These are phyloP conservation scores for Corrigiola litoralis DNA, from an alignment of 179 eudicot species.

Conservation along the genomic window DNA sequence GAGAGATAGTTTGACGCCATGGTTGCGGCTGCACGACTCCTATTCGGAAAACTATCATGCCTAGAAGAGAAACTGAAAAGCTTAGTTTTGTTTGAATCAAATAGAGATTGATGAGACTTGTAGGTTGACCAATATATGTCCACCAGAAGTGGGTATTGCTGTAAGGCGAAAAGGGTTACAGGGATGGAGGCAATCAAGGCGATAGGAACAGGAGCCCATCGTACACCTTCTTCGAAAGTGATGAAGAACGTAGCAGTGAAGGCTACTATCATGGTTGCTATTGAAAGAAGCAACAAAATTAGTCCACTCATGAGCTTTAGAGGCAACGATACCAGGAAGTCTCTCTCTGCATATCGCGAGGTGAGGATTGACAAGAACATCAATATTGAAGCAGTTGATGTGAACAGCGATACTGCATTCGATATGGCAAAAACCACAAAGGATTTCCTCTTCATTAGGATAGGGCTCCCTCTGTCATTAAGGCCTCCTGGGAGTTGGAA, in stretches of 20 bases:
- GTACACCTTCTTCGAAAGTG: conserved; percentile 5
- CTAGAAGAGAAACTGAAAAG: background rate
- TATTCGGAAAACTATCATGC: background rate
- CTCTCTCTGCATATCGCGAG: conserved; percentile 33
- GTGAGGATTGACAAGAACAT: conserved; percentile 39
- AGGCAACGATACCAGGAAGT: conserved; percentile 29
- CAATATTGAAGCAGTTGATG: conserved; percentile 12
- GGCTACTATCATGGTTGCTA: conserved; percentile 18
- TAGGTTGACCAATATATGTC: conserved; percentile 16
- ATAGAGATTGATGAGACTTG: conserved; percentile 6
- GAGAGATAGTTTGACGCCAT: background rate
- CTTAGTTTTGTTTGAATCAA: background rate
- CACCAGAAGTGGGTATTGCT: conserved; percentile 10
- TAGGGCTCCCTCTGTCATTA: conserved; percentile 12
- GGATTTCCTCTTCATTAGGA: background rate
- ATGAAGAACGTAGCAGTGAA: conserved; percentile 19
- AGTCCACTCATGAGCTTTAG: conserved; percentile 25
- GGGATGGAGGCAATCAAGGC: conserved; percentile 16
- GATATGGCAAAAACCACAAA: conserved; percentile 11
- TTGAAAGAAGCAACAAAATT: conserved; percentile 23
- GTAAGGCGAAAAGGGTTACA: conserved; percentile 13
- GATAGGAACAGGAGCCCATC: conserved; percentile 14
- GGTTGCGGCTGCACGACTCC: background rate
- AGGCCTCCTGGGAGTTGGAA: conserved; percentile 38
- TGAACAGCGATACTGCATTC: conserved; percentile 18